Percentiles rank a stretch among this genome's conserved stretches.
These are phyloP conservation scores for Botryotinia narcissicola DNA, from an alignment of 2,329 filamentous ascomycete species.

Conservation along the genomic window DNA sequence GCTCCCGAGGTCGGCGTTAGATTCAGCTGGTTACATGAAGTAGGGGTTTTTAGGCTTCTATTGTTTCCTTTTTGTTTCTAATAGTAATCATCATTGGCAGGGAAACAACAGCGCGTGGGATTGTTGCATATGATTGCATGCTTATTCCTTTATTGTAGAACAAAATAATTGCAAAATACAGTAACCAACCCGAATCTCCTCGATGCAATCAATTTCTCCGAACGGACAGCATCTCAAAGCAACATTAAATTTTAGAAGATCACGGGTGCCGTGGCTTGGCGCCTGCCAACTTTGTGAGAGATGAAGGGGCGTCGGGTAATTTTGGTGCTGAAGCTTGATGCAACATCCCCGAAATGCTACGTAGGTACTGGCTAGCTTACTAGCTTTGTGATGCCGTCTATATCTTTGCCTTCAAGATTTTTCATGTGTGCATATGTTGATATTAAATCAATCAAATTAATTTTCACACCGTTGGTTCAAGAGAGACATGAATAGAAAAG, in stretches of 20 bases:
- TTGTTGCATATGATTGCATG: neutral
- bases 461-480: neutral
- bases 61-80: constrained; percentile 2
- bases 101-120: constrained; percentile 1
- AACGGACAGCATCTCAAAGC: neutral
- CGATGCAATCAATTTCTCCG: constrained; percentile 10
- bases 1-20: constrained; percentile 5
- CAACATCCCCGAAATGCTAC: constrained; percentile 12
- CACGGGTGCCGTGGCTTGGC: constrained; percentile 11
- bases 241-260: neutral
- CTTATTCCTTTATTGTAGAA: constrained; percentile 2
- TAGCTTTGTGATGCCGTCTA: neutral
- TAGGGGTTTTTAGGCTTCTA: constrained; percentile 2
- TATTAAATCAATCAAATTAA: constrained; percentile 10
- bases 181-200: constrained; percentile 2
- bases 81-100: constrained; percentile 10
- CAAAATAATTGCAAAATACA: neutral
- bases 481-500: constrained; percentile 1
- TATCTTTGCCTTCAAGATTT: neutral
- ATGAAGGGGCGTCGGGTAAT: constrained; percentile 17
- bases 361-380: neutral
- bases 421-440: neutral
- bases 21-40: constrained; percentile 7
- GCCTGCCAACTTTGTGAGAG: constrained; percentile 6
- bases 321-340: constrained; percentile 11